Evolutionary conservation across 495 filamentous ascomycete species (phyloP).

Genomic region (Ramalina peruviana): DNA sequence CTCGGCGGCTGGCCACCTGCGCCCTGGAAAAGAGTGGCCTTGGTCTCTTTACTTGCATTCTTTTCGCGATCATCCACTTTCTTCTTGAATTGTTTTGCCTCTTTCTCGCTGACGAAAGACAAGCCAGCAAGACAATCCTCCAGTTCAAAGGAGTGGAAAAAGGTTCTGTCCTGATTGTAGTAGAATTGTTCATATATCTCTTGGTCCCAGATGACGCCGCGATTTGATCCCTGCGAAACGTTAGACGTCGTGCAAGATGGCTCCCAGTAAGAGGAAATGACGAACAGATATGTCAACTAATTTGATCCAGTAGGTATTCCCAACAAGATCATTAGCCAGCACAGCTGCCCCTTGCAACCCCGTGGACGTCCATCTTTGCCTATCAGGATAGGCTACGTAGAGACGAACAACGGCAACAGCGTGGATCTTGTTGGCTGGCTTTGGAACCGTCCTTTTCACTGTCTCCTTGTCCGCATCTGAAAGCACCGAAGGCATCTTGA

Average conservation of each 20-base stretch:
- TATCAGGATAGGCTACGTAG: constrained; percentile 84
- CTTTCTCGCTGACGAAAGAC: constrained; percentile 90
- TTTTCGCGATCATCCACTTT: constrained; percentile 92
- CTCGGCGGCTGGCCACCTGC: constrained; percentile 32
- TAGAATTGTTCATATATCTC: constrained; percentile 89
- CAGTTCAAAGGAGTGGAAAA: constrained; percentile 94
- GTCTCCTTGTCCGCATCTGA: constrained; percentile 84
- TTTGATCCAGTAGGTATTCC: constrained; percentile 93
- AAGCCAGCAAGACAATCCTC: constrained; percentile 81
- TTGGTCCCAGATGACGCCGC: constrained; percentile 96
- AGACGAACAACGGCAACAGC: constrained; percentile 86
- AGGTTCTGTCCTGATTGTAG: constrained; percentile 91
- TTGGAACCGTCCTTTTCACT: constrained; percentile 82
- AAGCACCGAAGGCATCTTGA: constrained; percentile 73
- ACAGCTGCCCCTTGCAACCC: constrained; percentile 90
- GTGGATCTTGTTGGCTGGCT: constrained; percentile 86
- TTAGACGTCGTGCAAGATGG: not conserved
- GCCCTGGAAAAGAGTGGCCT: constrained; percentile 54
- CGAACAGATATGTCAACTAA: constrained; percentile 89
- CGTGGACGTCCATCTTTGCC: constrained; percentile 81
- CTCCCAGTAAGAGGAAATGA: constrained; percentile 13
- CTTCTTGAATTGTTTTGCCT: constrained; percentile 85
- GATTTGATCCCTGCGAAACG: constrained; percentile 47
- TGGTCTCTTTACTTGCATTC: constrained; percentile 76
- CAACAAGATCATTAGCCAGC: constrained; percentile 83